phyloP scores from a whole-genome alignment of 2,329 filamentous ascomycete species.

The Aspergillus novoparasiticus region DNA sequence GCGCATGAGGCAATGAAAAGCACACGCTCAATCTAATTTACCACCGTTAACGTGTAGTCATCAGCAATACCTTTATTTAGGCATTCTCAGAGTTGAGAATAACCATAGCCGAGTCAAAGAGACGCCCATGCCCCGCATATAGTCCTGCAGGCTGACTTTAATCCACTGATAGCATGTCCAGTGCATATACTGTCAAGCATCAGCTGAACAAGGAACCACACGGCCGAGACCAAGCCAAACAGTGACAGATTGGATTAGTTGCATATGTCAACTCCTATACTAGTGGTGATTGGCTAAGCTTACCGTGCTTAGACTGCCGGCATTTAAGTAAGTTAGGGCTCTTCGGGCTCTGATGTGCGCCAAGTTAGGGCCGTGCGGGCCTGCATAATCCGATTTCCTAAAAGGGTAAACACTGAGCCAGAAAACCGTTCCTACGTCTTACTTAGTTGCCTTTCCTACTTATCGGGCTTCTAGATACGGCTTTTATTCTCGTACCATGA shows the following conservation, averaged over 20 bases:
- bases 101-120: too few species aligned
- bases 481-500: not conserved
- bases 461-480: not conserved
- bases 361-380: not conserved
- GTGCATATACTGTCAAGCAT: not conserved
- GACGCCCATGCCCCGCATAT: too few species aligned
- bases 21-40: not conserved
- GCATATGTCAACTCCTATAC: not conserved
- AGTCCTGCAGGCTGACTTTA: too few species aligned
- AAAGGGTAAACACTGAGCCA: constrained; percentile 7
- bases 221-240: not conserved
- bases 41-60: not conserved
- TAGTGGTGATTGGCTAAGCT: not conserved
- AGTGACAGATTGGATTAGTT: not conserved
- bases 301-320: not conserved
- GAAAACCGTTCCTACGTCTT: not conserved
- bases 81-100: too few species aligned
- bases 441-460: too few species aligned
- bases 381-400: not conserved
- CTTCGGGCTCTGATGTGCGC: too few species aligned
- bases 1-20: not conserved
- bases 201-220: not conserved
- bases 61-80: too few species aligned
- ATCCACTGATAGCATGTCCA: too few species aligned
- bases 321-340: not conserved